Evolutionary conservation across 257 asterid genomes (phyloP), one percentile per base, ranked within the genome.

Genomic region (Coffea eugenioides): DNA sequence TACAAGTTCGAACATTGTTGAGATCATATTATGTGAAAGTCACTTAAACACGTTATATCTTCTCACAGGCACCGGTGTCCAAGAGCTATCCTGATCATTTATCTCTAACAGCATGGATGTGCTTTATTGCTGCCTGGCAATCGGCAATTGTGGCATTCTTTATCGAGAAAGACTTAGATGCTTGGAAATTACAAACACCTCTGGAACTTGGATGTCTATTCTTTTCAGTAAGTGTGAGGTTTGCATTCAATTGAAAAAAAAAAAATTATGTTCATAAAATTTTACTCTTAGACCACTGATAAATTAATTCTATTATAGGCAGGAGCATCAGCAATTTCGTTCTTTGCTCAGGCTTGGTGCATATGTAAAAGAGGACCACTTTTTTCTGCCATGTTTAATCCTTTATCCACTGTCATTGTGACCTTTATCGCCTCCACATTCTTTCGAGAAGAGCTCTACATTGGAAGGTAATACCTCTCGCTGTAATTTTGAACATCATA

Each of bases 361-460:
- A 79, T 92, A 64, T 83, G 90, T 51, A 71, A 66, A 45, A 88
- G 91, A 83, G 97, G 93, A 6, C 92, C 95, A 39, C 87, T 88
- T 18, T 93, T 91, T 49, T 85, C 95, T 12, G 95, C 94, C 49
- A 86, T 90, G 94, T 92, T 92, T 87, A 88, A 85, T 82, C 97
- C 97, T 77, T 79, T 93, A 3, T 51, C 76, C 70, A 92, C 92
- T 12, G 85, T 88, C 57, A 79, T 90, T 49, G 94, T 89, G 3
- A 90, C 91, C 21, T 27, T 86, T 27, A 65, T 86, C 34, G 94
- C 93, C n/a, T 81, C 87, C 73, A 76, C 87, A 52, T 86, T 93
- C 79, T 31, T 84, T 85, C 88, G 88, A 36, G 97, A 93, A 86
- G 87, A 92, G 80, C 79, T 92, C 84, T 92, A 88, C 86, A 78